Evolutionary conservation across 805 yeast species (phyloP), one percentile per base, ranked within the genome.

Genomic region (Ogataea siamensis): DNA sequence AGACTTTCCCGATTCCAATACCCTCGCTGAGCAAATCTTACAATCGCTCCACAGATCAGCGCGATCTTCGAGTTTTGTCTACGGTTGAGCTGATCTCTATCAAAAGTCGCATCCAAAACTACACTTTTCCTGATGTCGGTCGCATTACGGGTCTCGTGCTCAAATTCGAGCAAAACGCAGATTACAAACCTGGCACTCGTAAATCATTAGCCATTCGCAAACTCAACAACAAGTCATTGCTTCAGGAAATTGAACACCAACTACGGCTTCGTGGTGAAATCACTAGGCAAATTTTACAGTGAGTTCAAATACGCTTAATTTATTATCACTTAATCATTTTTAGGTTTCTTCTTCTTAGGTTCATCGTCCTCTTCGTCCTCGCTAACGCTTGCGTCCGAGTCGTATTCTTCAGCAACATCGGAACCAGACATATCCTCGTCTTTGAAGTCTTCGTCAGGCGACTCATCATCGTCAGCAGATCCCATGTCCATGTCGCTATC

Each of bases 391-490:
- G 62, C 83, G 51, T 84, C 85, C 9, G 87, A 81, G 54, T 84
- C 91, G 53, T 71, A 86, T 59, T 87, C 96, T 62, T 85, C 94
- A 6, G 89, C 94, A 28, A 80, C 79, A 50, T 85, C 95, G 25
- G 58, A 52, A 18, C 49, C 59, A 7, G 41, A 38, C 17, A 30
- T 66, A 23, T 46, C 40, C 26, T 39, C 54, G 28, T 75, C 87
- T 15, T 80, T 71, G 68, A 89, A 91, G 62, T 91, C 98, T 58
- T 83, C 96, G 65, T 88, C 98, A 7, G 70, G 78, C 42, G 84
- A 78, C 53, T 66, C 72, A 43, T 84, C 94, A 34, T 79, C 95
- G 40, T 80, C 95, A 3, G 91, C 95, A 46, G 93, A 83, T 5
- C 82, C 78, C 71, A 76, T 67, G 45, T 70, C 78, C 31, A 64